phyloP scores from a whole-genome alignment of 768 basidiomycete genomes.

The Mycena venus region DNA sequence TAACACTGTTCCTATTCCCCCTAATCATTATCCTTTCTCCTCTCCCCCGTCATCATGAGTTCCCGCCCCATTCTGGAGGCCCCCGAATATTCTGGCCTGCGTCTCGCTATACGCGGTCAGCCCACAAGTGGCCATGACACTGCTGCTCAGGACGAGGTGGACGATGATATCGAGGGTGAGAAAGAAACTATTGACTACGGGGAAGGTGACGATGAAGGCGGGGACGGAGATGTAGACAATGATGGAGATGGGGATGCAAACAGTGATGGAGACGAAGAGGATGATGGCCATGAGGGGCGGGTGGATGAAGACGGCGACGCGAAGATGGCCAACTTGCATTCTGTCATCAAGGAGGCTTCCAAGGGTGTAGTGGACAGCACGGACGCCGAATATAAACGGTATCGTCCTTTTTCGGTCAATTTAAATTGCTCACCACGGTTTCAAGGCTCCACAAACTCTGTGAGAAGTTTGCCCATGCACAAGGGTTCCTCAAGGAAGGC shows the following conservation, averaged over 20 bases:
- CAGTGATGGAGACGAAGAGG: background rate
- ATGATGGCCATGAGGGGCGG: background rate
- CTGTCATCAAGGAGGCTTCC: slow-evolving; percentile 38
- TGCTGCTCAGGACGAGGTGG: slow-evolving; percentile 7
- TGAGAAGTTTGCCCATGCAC: slow-evolving; percentile 30
- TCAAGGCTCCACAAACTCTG: slow-evolving; percentile 36
- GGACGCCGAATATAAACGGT: slow-evolving; percentile 46
- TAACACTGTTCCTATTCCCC: slow-evolving; percentile 7
- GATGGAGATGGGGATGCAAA: background rate
- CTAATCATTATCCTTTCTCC: background rate
- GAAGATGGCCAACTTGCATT: slow-evolving; percentile 7
- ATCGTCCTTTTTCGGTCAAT: background rate
- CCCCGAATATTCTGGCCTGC: slow-evolving; percentile 5
- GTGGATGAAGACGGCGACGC: slow-evolving; percentile 26
- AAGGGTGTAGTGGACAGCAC: slow-evolving; percentile 49
- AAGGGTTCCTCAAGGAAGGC: slow-evolving; percentile 32
- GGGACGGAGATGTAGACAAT: background rate
- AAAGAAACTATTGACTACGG: background rate
- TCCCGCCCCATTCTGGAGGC: background rate
- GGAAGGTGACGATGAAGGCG: background rate
- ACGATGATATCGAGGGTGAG: background rate
- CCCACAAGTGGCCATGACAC: slow-evolving; percentile 22
- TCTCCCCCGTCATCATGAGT: background rate
- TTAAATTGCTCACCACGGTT: background rate
- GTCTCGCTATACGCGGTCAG: background rate